Conservation (phyloP, 169 alveolate genomes). For the Eimeria necatrix region DNA sequence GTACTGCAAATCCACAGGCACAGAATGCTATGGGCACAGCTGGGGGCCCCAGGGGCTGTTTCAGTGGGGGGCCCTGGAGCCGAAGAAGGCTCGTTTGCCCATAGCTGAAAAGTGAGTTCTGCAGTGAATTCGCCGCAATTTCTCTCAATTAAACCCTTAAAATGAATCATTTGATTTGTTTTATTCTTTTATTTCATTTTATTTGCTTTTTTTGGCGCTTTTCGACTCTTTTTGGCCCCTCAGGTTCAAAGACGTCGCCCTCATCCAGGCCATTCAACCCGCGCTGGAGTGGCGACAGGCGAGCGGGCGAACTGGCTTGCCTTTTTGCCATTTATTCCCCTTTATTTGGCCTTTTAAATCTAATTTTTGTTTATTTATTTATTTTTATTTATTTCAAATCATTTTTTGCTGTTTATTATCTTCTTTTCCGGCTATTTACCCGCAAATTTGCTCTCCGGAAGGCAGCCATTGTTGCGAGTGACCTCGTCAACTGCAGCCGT, state of each 20-base stretch:
- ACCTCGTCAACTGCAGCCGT: no score
- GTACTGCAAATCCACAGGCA: background rate
- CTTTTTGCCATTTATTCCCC: background rate
- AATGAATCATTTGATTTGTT: background rate
- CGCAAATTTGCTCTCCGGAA: no score
- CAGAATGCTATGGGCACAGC: conserved; percentile 16
- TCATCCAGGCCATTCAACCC: conserved; percentile 23
- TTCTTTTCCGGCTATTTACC: no score
- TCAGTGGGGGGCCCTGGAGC: conserved; percentile 17
- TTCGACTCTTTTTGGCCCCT: background rate
- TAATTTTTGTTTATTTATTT: background rate
- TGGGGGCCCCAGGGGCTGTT: background rate
- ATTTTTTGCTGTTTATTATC: background rate
- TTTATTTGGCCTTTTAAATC: background rate
- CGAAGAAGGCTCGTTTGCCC: background rate
- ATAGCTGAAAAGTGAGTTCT: background rate
- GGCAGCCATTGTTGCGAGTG: no score
- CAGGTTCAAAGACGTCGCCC: background rate
- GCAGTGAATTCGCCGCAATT: background rate
- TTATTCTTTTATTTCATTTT: background rate
- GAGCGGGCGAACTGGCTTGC: background rate
- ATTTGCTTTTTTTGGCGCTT: background rate
- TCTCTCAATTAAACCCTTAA: background rate
- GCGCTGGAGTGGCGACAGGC: conserved; percentile 29
- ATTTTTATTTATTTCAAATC: background rate